Evolutionary conservation across 2,329 filamentous ascomycete genomes (phyloP), one percentile per base, ranked within the genome.

Genomic region (Hymenoscyphus scutula): DNA sequence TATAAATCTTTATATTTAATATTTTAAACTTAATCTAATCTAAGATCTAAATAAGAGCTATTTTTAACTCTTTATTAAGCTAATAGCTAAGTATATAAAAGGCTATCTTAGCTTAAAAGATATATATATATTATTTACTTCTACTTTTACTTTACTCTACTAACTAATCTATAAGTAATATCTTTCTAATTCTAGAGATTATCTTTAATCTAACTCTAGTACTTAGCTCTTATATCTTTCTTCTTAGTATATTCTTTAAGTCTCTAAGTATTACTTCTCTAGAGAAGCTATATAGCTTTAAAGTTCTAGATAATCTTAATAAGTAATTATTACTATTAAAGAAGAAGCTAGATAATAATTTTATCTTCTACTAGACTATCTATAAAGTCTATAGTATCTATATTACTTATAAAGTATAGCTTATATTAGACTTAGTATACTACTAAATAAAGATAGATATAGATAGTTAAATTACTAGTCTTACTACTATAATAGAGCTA

Each of bases 261-360:
- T 59, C 5, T 71, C 69, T 17, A n/a, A 69, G 73, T 51, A 32
- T 78, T 57, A 70, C 73, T 59, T 74, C 56, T 51, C 58, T 68
- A 13, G 67, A 76, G 64, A 74, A 76, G 61, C 57, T 77, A 3
- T 77, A 76, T 58, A 72, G 70, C 56, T 69, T 77, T n/a, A 56
- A 66, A n/a, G 71, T 77, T 60, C 60, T 72, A 30, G 62, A 74
- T 64, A 69, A 71, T 23, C 59, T 71, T 4, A 71, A 73, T 57
- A 34, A 77, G 67, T 70, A 77, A 67, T 63, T 66, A 65, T 57
- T 77, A 53, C 71, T 64, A 64, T 57, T 77, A 1, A 74, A 73
- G 62, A 64, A 70, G 34, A 66, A 74, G 61, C 69, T 77, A 27
- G 62, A 73, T 6, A 64, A 76, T 68, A 62, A 72, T 60, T 74